Evolutionary conservation across 257 asterid genomes (phyloP).

Genomic region (Ilex aquifolium): DNA sequence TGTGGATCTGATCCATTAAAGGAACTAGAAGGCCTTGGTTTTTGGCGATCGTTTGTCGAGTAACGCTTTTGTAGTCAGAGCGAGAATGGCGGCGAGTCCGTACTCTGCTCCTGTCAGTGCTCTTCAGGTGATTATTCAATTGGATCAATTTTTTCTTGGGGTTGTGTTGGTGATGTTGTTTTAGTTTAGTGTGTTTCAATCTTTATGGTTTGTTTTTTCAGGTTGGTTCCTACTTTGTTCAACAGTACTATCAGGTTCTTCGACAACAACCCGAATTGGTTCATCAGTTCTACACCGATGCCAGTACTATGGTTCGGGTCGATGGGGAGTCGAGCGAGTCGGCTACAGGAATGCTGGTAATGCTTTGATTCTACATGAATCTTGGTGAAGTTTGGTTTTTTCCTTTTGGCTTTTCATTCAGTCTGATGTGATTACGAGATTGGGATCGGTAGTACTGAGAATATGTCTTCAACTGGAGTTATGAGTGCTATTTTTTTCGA

Average conservation of each 20-base stretch:
- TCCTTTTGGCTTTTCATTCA: too few species aligned
- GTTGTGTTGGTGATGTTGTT: not conserved
- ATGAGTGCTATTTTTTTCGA: too few species aligned
- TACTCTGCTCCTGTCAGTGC: not conserved
- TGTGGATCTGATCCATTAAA: too few species aligned
- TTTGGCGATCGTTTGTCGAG: too few species aligned
- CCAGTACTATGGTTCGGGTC: conserved; percentile 61
- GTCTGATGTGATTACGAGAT: too few species aligned
- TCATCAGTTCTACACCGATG: conserved; percentile 73
- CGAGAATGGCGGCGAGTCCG: not conserved
- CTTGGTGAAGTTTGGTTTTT: too few species aligned
- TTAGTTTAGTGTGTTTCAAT: not conserved
- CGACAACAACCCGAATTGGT: conserved; percentile 58
- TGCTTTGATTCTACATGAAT: not conserved
- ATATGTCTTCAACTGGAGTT: too few species aligned
- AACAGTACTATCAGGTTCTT: conserved; percentile 74
- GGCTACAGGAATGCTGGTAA: conserved; percentile 58
- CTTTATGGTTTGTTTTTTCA: not conserved
- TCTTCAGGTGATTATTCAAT: not conserved
- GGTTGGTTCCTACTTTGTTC: conserved; percentile 90
- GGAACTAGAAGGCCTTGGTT: too few species aligned
- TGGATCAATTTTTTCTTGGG: not conserved
- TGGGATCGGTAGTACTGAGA: too few species aligned
- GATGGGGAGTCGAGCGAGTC: conserved; percentile 59
- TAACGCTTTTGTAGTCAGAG: not conserved